Evolutionary conservation across 192 early-diverging fungal species (phyloP), one percentile per base, ranked within the genome.

Genomic region (Rhizophagus sp.): DNA sequence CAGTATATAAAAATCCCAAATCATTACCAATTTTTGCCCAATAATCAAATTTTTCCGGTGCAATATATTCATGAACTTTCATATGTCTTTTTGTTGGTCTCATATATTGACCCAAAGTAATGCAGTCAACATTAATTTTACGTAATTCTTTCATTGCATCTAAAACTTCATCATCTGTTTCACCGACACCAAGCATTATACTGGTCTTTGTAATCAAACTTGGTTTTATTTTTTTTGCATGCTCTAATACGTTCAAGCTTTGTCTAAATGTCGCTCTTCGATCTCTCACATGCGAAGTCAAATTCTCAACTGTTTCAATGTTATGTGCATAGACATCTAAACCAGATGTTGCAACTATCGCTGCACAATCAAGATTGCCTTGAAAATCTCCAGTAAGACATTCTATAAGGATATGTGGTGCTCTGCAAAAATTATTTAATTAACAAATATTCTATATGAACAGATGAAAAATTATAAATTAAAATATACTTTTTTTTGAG

Each of bases 51-150:
- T 95, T 95, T 64, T 94, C 92, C 5, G 97, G 97, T 62, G 93
- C 91, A 57, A 99, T 92, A 80, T 98, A 99, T 81, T 96, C 96
- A 74, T 94, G 89, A 25, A 98, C 94, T 89, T 97, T 97, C 96
- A 99, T 97, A 84, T 99, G 96, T 78, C 94, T 93, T 89, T 98
- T 99, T 27, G 97, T 98, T n/a, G 97, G 97, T 64, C 96, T 90
- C 97, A 99, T 99, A 83, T 99, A 99, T 85, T 99, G 97, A n/a
- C 97, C 97, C 75, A 99, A 86, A 12, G 97, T 99, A 24, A 99
- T 90, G 62, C 96, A 95, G 81, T 99, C 97, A 27, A 98, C 96
- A 61, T 93, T 89, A 17, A 91, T 88, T 27, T 90, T 88, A 67
- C 97, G 87, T 75, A 98, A 82, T 78, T 92, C 96, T 82, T 94